A percentile compares a stretch with the other conserved stretches of the same genome.
Evolutionary conservation across 2,329 filamentous ascomycete species (phyloP).

Genomic region (Neonectria magnoliae): DNA sequence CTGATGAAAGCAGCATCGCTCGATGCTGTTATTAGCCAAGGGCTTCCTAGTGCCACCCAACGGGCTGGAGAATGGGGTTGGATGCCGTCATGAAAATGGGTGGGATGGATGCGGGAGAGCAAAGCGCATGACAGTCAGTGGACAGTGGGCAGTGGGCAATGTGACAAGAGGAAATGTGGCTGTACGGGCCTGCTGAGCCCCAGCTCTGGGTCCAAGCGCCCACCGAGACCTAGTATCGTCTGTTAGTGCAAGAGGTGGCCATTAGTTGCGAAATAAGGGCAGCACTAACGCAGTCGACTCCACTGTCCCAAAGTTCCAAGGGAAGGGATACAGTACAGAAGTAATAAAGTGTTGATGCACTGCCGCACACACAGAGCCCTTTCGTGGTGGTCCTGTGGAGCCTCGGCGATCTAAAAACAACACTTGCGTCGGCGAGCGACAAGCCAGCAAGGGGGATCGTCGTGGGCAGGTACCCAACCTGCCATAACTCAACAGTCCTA

Average conservation of each 20-base stretch:
- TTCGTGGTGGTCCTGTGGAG: slow-evolving; percentile 6
- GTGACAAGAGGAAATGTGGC: slow-evolving; percentile 16
- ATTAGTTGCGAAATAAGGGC: neutral
- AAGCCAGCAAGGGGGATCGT: slow-evolving; percentile 12
- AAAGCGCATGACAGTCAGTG: too few species aligned
- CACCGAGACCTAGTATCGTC: neutral
- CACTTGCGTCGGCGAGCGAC: slow-evolving; percentile 16
- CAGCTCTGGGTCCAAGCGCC: slow-evolving; percentile 5
- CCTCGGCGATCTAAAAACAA: slow-evolving; percentile 23
- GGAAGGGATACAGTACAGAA: neutral
- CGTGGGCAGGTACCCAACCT: slow-evolving; percentile 8
- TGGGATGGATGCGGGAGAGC: neutral
- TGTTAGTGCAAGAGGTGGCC: neutral
- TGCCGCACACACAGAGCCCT: slow-evolving; percentile 17
- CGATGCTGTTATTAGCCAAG: slow-evolving; percentile 14
- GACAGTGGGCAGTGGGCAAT: neutral
- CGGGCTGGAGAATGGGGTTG: slow-evolving; percentile 2
- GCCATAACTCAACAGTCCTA: slow-evolving; percentile 4
- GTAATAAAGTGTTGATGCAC: slow-evolving; percentile 12
- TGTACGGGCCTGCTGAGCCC: slow-evolving; percentile 24
- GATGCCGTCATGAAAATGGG: slow-evolving; percentile 17
- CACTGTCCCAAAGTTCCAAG: neutral
- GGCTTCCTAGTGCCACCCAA: slow-evolving; percentile 9
- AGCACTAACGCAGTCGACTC: slow-evolving; percentile 5
- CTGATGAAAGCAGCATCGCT: slow-evolving; percentile 1